Base-by-base conservation (phyloP, 352 stramenopile genomes). In the Phytophthora pluvialis region DNA sequence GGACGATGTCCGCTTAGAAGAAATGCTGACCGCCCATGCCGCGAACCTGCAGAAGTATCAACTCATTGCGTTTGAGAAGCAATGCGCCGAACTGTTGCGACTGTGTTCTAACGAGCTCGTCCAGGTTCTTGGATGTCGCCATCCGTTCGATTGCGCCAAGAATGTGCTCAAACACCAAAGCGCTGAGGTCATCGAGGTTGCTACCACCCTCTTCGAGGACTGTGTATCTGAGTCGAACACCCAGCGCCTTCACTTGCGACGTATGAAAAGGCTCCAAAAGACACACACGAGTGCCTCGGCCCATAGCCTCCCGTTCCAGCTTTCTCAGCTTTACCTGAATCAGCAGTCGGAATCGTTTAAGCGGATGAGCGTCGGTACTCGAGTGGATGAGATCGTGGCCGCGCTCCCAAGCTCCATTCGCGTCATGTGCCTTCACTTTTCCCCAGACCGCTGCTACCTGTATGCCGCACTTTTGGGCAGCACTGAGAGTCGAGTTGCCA, bases 91-190 rank as follows among this genome's bases (percentile, higher is more conserved):
- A 6, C 46, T 88, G 1, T 45, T 90, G 12, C 55, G 64, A 26
- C 42, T 80, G 5, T 80, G 72, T 29, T 73, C 81, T 0, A 89
- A 88, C 15, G 84, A 93, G 42, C 60, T 93, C 1, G 47, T 89
- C 0, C 83, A 93, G 50, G 50, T 79, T 13, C 72, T 77, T 21
- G 82, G 81, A 5, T 93, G 80, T 47, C 57, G 55, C 1, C 69
- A 75, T 31, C 67, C 80, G 3, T 73, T 81, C n/a, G 63, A 83
- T 7, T 82, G 74, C 28, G 77, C 75, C 4, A 82, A 80, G 31
- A 79, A 73, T 26, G 59, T 95, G 29, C 65, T 93, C n/a, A 60
- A 87, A 32, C 84, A 91, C 32, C 80, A 93, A 64, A 90, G 80
- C 29, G 59, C 65, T 4, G 46, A 75, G 1, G 73, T 80, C 4